Evolutionary conservation across 805 yeast genomes (phyloP).

Genomic region (Wickerhamiella hasegawae): DNA sequence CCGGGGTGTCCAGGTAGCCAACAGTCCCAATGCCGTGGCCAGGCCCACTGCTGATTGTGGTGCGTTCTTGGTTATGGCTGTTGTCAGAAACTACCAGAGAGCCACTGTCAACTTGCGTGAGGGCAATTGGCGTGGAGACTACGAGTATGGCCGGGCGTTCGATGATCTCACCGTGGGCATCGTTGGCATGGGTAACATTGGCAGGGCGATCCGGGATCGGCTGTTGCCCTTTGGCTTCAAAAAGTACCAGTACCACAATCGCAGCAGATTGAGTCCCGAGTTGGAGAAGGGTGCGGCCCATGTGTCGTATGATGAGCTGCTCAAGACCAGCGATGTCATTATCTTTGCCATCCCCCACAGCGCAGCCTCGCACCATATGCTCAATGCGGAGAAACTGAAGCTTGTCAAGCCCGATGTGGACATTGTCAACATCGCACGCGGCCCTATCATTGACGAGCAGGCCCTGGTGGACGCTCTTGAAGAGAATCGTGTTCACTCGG

Average conservation of each 20-base stretch:
- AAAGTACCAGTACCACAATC: conserved; percentile 36
- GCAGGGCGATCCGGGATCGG: conserved; percentile 38
- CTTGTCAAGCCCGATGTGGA: conserved; percentile 39
- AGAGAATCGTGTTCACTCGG: conserved; percentile 34
- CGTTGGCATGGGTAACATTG: conserved; percentile 51
- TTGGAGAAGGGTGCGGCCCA: conserved; percentile 32
- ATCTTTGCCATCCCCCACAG: conserved; percentile 37
- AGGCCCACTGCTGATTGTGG: conserved; percentile 44
- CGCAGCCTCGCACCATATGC: conserved; percentile 33
- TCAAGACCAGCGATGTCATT: conserved; percentile 34
- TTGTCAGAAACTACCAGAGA: conserved; percentile 34
- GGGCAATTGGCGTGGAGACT: conserved; percentile 29
- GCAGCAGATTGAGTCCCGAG: conserved; percentile 30
- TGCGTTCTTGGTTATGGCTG: conserved; percentile 34
- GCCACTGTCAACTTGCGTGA: conserved; percentile 26
- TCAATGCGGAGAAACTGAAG: conserved; percentile 28
- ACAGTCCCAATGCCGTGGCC: conserved; percentile 38
- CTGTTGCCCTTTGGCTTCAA: conserved; percentile 31
- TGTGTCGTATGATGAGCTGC: conserved; percentile 32
- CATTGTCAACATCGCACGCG: conserved; percentile 44
- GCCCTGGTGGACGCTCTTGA: conserved; percentile 32
- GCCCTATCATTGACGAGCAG: conserved; percentile 40
- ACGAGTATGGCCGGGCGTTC: conserved; percentile 33
- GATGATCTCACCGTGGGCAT: conserved; percentile 38
- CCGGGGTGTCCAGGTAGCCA: conserved; percentile 31